phyloP scores from a whole-genome alignment of 257 asterid genomes.

The Ligustrum vulgare region DNA sequence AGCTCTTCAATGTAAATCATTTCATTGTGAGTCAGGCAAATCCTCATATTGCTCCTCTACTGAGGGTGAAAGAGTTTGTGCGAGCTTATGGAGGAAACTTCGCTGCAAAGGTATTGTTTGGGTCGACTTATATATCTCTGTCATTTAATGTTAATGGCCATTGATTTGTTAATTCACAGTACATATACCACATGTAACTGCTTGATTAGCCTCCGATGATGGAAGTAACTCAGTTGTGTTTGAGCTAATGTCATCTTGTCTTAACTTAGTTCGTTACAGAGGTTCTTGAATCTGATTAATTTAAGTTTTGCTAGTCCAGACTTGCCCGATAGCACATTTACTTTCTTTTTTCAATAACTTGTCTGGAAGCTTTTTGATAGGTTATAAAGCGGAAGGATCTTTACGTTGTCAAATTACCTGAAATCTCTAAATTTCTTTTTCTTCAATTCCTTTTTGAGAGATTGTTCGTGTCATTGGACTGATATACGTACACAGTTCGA shows the following conservation, averaged over 20 bases:
- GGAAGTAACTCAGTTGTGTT: neutral
- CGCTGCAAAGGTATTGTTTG: constrained; percentile 80
- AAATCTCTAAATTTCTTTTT: neutral
- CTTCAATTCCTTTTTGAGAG: neutral
- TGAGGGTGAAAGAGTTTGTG: constrained; percentile 84
- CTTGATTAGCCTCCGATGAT: neutral
- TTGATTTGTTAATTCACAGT: neutral
- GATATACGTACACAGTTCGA: neutral
- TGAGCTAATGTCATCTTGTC: neutral
- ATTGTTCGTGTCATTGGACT: neutral
- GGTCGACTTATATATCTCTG: neutral
- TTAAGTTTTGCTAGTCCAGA: neutral
- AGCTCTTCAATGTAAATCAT: constrained; percentile 94
- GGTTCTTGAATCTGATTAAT: neutral
- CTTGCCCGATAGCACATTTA: neutral
- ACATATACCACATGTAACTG: neutral
- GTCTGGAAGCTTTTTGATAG: neutral
- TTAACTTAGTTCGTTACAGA: neutral
- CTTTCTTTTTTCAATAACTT: neutral
- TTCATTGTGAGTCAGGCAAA: constrained; percentile 96
- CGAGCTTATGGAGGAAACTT: constrained; percentile 92
- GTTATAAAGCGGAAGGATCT: neutral
- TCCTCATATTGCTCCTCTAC: constrained; percentile 89
- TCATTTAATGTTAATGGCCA: neutral
- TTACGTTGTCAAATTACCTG: neutral